Percentiles rank a stretch among this genome's conserved stretches.
Evolutionary conservation across 2,329 filamentous ascomycete genomes (phyloP).

Genomic region (Gnomoniopsis sp.): DNA sequence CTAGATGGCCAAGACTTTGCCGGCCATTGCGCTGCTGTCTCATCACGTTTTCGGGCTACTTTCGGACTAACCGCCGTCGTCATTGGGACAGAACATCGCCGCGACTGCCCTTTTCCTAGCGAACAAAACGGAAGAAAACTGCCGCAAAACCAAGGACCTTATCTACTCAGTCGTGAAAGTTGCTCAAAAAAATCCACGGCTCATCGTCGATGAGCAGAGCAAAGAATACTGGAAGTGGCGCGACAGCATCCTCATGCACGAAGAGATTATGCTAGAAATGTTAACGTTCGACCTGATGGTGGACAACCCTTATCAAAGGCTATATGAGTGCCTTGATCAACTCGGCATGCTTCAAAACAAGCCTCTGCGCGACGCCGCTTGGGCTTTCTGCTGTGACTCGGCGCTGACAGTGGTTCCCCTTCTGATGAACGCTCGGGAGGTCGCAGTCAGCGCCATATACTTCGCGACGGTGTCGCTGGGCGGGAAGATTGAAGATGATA

Average conservation of each 20-base stretch:
- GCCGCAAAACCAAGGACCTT: slow-evolving; percentile 90
- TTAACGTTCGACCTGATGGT: slow-evolving; percentile 93
- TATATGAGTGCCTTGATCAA: slow-evolving; percentile 76
- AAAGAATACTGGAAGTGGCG: slow-evolving; percentile 99
- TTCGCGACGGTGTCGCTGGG: slow-evolving; percentile 75
- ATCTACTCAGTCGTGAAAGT: slow-evolving; percentile 92
- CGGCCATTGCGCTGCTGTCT: background rate
- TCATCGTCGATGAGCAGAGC: slow-evolving; percentile 91
- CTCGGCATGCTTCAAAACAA: slow-evolving; percentile 77
- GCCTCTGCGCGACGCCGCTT: slow-evolving; percentile 76
- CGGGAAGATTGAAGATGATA: slow-evolving; percentile 68
- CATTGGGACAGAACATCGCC: slow-evolving; percentile 63
- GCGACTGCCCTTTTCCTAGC: slow-evolving; percentile 90
- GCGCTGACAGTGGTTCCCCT: slow-evolving; percentile 82
- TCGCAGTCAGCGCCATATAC: slow-evolving; percentile 83
- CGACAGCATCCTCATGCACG: slow-evolving; percentile 87
- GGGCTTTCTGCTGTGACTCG: slow-evolving; percentile 92
- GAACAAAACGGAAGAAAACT: slow-evolving; percentile 96
- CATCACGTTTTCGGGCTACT: too few species aligned
- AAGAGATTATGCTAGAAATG: slow-evolving; percentile 87
- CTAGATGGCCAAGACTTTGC: too few species aligned
- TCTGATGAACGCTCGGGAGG: slow-evolving; percentile 72
- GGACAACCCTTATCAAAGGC: slow-evolving; percentile 79
- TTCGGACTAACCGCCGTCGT: background rate
- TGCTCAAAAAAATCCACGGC: slow-evolving; percentile 87